Conservation (phyloP, 495 filamentous ascomycete genomes). For the Staphylotrichum tortipilum region DNA sequence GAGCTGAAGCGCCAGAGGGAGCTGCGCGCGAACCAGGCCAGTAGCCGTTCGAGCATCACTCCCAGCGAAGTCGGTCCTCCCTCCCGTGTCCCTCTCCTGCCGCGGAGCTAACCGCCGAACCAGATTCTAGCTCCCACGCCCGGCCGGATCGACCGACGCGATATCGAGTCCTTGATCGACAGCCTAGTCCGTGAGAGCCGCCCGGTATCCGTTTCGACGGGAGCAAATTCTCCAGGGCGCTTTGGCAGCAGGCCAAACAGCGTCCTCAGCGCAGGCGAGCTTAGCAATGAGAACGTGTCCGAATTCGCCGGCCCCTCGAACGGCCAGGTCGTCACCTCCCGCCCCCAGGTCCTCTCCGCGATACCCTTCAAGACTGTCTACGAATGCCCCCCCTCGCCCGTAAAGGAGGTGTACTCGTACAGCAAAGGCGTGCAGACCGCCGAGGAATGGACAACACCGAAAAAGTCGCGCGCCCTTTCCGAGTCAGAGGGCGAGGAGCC, state of each 20-base stretch:
- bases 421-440: conserved; percentile 91
- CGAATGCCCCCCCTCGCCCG: conserved; percentile 62
- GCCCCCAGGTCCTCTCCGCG: conserved; percentile 46
- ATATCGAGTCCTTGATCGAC: conserved; percentile 76
- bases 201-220: conserved; percentile 62
- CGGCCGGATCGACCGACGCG: conserved; percentile 59
- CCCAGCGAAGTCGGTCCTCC: conserved; percentile 40
- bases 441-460: conserved; percentile 53
- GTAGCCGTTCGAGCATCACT: conserved; percentile 50
- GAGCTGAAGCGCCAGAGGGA: conserved; percentile 91
- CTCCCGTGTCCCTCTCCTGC: conserved; percentile 16
- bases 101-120: conserved; percentile 2
- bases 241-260: conserved; percentile 78
- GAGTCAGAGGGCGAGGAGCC: conserved; percentile 50
- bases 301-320: conserved; percentile 41
- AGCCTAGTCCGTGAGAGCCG: conserved; percentile 68
- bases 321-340: conserved; percentile 25
- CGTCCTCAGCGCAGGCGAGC: conserved; percentile 63
- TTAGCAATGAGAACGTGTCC: conserved; percentile 58
- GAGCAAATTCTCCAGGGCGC: conserved; percentile 50
- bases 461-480: conserved; percentile 40
- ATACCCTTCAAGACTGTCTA: conserved; percentile 61
- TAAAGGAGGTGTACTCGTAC: conserved; percentile 81
- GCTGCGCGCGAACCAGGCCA: conserved; percentile 64
- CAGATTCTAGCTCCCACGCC: conserved; percentile 63